Conservation (phyloP, 2,329 filamentous ascomycete species). For the Myriosclerotinia duriaeana region DNA sequence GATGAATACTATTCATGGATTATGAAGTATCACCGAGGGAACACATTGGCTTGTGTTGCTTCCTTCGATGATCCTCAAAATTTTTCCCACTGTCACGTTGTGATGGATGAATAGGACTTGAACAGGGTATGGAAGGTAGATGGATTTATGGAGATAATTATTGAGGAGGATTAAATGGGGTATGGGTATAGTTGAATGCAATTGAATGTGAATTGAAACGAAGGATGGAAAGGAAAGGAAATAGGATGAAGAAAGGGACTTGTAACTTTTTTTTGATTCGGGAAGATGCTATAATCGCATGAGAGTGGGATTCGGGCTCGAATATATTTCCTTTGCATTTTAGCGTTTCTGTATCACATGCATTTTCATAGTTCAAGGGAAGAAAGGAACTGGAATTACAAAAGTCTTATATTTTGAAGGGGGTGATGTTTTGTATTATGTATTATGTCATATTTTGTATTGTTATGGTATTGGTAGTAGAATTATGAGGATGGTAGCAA, state of each 20-base stretch:
- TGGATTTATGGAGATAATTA: slow-evolving; percentile 2
- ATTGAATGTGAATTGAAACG: background rate
- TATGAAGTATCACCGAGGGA: background rate
- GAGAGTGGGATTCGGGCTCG: background rate
- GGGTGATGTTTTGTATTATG: too few species aligned
- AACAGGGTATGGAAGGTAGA: slow-evolving; percentile 1
- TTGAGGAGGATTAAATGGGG: slow-evolving; percentile 5
- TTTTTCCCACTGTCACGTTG: slow-evolving; percentile 9
- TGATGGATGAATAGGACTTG: slow-evolving; percentile 14
- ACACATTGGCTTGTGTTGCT: background rate
- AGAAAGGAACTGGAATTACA: background rate
- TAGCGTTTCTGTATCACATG: slow-evolving; percentile 20
- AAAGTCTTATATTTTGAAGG: background rate
- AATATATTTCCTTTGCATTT: slow-evolving; percentile 38
- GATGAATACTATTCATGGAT: slow-evolving; percentile 25
- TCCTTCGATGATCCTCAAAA: background rate
- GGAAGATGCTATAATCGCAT: background rate
- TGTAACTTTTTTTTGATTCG: background rate
- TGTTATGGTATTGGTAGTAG: too few species aligned
- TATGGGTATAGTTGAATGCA: background rate
- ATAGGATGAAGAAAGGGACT: background rate
- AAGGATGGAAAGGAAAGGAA: background rate
- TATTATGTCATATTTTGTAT: too few species aligned
- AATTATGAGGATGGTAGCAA: too few species aligned
- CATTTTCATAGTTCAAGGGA: slow-evolving; percentile 32